Base-by-base conservation (phyloP, 1,139 yeast species). In the Hansenula sp. region DNA sequence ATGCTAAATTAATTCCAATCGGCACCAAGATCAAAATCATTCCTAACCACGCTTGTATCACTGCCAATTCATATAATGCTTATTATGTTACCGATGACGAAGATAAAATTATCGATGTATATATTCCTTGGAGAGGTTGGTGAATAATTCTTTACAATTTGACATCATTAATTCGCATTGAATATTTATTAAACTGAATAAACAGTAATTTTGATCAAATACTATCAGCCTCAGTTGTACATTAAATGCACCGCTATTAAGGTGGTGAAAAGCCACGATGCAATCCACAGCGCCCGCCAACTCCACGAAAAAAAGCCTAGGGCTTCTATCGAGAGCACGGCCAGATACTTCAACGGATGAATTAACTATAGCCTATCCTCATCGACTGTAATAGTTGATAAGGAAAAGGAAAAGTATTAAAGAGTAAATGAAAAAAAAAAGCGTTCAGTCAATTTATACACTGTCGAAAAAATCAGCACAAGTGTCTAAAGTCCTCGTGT, bases 41-140 rank as follows among this genome's bases (percentile, higher is more conserved):
- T 24, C 90, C 92, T 1, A 92, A 85, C 55, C 94, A 85, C 56
- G 68, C 80, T 12, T 85, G 95, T 59, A 84, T 85, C 43, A 75
- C 86, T 1, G 84, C 86, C 35, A 80, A 82, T 6, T 67, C 78
- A 16, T 80, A 70, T 56, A 77, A 79, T 3, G 78, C 75, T 67
- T 82, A 69, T 59, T 82, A 64, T 56, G 64, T 79, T 1, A 68
- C 77, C 19, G 78, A 78, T 32, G 73, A 68, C 11, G 65, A 61
- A 3, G 73, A 70, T 17, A 61, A 54, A 6, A 79, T 83, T 3
- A 70, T 65, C 1, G 94, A 85, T 55, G 66, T 84, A 13, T 83
- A 92, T 89, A 68, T 77, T 31, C 87, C 94, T 14, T 76, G 76
- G 61, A 73, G 80, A 56, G 85, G 84, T 13, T 53, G 56, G 56